Evolutionary conservation across 2,329 filamentous ascomycete genomes (phyloP).

Genomic region (Gyromitra esculenta): DNA sequence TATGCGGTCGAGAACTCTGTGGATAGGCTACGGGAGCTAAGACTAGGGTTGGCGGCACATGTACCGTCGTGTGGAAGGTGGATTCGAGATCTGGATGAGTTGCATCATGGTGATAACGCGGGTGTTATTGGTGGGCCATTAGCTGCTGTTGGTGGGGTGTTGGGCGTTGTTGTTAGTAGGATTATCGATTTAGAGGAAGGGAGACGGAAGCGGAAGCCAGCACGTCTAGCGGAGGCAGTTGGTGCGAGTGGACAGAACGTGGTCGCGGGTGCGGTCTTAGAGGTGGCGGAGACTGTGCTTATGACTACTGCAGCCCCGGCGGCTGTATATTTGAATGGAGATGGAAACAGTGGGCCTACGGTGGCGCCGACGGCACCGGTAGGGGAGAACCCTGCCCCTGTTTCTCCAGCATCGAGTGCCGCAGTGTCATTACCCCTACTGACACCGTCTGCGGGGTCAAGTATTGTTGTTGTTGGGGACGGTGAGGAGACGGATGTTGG

Average conservation of each 20-base stretch:
- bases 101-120: constrained; percentile 51
- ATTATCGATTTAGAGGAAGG: constrained; percentile 69
- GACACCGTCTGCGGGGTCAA: constrained; percentile 38
- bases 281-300: constrained; percentile 20
- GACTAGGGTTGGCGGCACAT: constrained; percentile 74
- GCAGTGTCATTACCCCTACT: neutral
- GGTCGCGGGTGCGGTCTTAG: constrained; percentile 30
- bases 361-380: constrained; percentile 31
- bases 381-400: neutral
- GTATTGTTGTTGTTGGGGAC: constrained; percentile 38
- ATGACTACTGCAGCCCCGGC: constrained; percentile 23
- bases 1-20: constrained; percentile 77
- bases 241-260: constrained; percentile 7
- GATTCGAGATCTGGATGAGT: constrained; percentile 54
- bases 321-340: constrained; percentile 25
- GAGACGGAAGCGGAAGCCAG: constrained; percentile 40
- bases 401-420: neutral
- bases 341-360: constrained; percentile 19
- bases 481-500: constrained; percentile 36
- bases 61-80: constrained; percentile 59
- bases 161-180: constrained; percentile 74
- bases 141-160: constrained; percentile 68
- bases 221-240: constrained; percentile 8
- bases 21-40: constrained; percentile 73
- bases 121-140: constrained; percentile 50